Evolutionary conservation across 2,329 filamentous ascomycete species (phyloP).

Genomic region (Botrytis sinoallii): DNA sequence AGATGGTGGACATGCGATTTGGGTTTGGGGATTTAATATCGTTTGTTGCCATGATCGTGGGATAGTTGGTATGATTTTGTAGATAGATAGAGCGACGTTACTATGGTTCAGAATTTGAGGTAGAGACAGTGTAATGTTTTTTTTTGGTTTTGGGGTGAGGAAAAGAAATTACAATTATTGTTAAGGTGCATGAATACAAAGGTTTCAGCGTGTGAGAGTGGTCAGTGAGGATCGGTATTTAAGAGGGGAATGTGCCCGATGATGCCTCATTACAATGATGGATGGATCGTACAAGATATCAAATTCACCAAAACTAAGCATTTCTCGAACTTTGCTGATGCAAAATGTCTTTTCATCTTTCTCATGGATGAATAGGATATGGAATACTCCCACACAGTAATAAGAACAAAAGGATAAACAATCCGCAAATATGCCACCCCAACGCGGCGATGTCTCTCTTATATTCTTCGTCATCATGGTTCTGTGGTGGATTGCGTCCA

Average conservation of each 20-base stretch:
- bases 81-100: not conserved
- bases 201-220: not conserved
- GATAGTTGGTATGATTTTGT: not conserved
- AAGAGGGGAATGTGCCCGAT: conserved; percentile 1
- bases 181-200: not conserved
- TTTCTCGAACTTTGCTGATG: not conserved
- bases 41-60: conserved; percentile 23
- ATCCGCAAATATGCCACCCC: conserved; percentile 30
- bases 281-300: not conserved
- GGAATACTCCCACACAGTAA: not conserved
- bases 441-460: conserved; percentile 33
- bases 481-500: conserved; percentile 36
- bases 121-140: not conserved
- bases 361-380: conserved; percentile 7
- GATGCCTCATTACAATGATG: not conserved
- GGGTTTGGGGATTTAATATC: conserved; percentile 23
- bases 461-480: conserved; percentile 35
- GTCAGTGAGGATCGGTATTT: conserved; percentile 2
- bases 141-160: not conserved
- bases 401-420: not conserved
- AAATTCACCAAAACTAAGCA: not conserved
- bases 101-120: not conserved
- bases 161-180: not conserved
- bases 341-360: not conserved
- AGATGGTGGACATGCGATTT: conserved; percentile 26